These are phyloP conservation scores for Trichoderma simmonsii DNA, from an alignment of 2,329 filamentous ascomycete genomes.

Conservation along the genomic window DNA sequence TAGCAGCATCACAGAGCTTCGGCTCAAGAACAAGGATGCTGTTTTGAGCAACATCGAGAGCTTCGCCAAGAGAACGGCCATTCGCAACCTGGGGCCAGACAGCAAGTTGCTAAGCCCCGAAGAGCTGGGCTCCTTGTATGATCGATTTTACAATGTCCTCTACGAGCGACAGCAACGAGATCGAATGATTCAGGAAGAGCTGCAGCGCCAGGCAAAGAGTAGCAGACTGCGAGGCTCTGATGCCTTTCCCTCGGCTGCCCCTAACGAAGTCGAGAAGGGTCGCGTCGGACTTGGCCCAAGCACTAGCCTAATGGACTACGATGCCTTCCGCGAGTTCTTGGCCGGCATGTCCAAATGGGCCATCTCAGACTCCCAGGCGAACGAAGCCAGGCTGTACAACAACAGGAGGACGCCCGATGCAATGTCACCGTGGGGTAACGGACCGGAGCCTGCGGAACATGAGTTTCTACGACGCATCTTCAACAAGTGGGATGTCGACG, in stretches of 20 bases:
- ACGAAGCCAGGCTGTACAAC: conserved; percentile 60
- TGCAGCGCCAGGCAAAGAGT: conserved; percentile 61
- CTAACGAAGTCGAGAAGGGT: conserved; percentile 69
- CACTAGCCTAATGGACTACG: conserved; percentile 93
- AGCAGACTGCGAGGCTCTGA: conserved; percentile 44
- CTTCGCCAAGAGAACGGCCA: conserved; percentile 94
- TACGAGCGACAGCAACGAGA: conserved; percentile 89
- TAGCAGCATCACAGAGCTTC: conserved; percentile 81
- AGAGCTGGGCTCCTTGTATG: conserved; percentile 86
- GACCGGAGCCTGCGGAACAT: conserved; percentile 77
- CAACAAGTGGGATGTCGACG: conserved; percentile 80
- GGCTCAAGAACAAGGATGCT: conserved; percentile 88
- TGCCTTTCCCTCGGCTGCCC: conserved; percentile 33
- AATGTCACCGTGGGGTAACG: conserved; percentile 53
- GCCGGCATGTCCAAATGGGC: conserved; percentile 91
- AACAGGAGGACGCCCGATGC: conserved; percentile 46
- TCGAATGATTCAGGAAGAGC: conserved; percentile 73
- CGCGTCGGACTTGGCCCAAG: conserved; percentile 85
- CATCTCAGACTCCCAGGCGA: conserved; percentile 75
- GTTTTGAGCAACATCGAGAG: conserved; percentile 95
- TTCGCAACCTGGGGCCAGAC: conserved; percentile 90
- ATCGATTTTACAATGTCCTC: conserved; percentile 86
- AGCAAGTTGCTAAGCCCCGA: conserved; percentile 85
- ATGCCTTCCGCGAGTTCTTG: conserved; percentile 91
- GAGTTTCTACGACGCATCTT: conserved; percentile 91